Conservation (phyloP, 441 rosid species). For the Gossypium gossypioides region DNA sequence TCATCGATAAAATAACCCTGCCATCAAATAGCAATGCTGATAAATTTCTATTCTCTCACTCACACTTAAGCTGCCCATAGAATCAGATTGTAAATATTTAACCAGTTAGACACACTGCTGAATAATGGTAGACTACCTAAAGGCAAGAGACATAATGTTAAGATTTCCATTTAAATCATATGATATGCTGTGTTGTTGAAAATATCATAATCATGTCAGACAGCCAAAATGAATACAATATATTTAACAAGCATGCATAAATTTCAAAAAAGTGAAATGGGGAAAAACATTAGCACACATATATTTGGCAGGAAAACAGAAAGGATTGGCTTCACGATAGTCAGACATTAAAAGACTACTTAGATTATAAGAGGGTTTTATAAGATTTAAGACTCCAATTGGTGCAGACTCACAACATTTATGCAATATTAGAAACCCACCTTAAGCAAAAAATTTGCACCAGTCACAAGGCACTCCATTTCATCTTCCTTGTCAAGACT, state of each 20-base stretch:
- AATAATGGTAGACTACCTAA: neutral
- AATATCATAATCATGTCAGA: neutral
- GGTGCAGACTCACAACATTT: neutral
- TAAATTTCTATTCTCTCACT: neutral
- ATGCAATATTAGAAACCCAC: constrained; percentile 24
- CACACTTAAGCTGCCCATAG: neutral
- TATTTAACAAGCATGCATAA: neutral
- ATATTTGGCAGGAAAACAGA: neutral
- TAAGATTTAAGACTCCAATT: neutral
- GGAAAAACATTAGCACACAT: neutral
- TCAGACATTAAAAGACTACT: neutral
- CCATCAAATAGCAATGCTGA: neutral
- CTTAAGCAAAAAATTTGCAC: constrained; percentile 94
- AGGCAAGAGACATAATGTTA: neutral
- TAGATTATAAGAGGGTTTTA: neutral
- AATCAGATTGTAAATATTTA: neutral
- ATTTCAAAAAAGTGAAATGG: neutral
- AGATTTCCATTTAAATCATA: neutral
- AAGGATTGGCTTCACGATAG: neutral
- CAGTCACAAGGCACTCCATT: constrained; percentile 87
- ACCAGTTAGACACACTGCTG: neutral
- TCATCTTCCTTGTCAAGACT: constrained; percentile 90
- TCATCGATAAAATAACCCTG: neutral
- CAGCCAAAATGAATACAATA: constrained; percentile 3
- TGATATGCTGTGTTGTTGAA: neutral